Percentiles rank a stretch among this genome's conserved stretches.
Conservation (phyloP, 2,329 filamentous ascomycete genomes). For the Cladosporium austrohemisphaericum region DNA sequence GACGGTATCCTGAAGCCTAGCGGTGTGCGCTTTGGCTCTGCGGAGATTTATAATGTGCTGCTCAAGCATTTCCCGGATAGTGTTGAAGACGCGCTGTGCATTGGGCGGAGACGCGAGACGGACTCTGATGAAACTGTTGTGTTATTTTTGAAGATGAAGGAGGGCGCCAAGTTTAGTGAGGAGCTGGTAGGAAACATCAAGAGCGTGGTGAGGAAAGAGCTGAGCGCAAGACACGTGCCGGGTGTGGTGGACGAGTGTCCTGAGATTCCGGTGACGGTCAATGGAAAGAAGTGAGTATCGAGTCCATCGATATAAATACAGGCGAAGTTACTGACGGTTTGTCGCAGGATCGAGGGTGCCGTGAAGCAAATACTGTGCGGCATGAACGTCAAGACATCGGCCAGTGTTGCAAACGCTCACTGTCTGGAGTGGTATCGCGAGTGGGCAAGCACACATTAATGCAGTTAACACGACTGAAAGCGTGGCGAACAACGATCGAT, state of each 20-base stretch:
- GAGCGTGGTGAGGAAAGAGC: conserved; percentile 65
- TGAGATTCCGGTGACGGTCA: conserved; percentile 86
- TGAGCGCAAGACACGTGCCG: conserved; percentile 87
- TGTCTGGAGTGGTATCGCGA: conserved; percentile 82
- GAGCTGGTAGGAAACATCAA: conserved; percentile 64
- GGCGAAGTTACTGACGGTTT: background rate
- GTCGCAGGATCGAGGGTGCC: conserved; percentile 69
- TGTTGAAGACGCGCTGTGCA: conserved; percentile 81
- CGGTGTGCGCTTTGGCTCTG: conserved; percentile 86
- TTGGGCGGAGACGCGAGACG: conserved; percentile 67
- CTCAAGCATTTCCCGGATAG: conserved; percentile 74
- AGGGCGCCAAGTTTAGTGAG: conserved; percentile 54
- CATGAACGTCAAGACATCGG: conserved; percentile 79
- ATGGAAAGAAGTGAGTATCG: conserved; percentile 73
- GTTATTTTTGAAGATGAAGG: conserved; percentile 76
- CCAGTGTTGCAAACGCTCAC: conserved; percentile 87
- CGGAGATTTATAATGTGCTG: conserved; percentile 95
- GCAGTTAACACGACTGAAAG: no score
- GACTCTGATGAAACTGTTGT: conserved; percentile 85
- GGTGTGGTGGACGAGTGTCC: conserved; percentile 75
- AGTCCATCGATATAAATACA: conserved; percentile 44
- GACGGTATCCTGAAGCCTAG: conserved; percentile 91
- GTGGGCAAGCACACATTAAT: conserved; percentile 61
- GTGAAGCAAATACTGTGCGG: conserved; percentile 96
- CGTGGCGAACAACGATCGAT: no score